Conservation (phyloP, 176 grass and related monocot genomes). For the Guadua angustifolia region DNA sequence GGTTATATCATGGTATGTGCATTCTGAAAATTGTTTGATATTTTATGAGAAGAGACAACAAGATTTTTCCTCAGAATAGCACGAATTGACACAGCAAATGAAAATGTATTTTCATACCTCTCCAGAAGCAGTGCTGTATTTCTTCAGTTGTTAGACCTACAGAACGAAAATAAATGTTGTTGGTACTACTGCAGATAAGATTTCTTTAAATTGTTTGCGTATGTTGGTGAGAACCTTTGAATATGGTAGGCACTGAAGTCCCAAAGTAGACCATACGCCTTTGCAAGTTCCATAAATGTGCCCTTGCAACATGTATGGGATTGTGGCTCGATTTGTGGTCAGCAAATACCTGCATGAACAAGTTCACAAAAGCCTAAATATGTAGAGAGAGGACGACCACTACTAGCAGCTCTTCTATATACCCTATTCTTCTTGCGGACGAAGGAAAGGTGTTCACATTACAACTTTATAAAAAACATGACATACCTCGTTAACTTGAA, state of each 20-base stretch:
- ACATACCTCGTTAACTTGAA: conserved; percentile 96
- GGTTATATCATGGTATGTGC: conserved; percentile 31
- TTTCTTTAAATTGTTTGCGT: conserved; percentile 36
- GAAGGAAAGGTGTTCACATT: not conserved
- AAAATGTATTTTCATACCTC: conserved; percentile 62
- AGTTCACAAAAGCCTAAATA: conserved; percentile 32
- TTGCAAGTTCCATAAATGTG: conserved; percentile 76
- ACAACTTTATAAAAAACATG: not conserved
- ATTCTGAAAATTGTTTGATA: conserved; percentile 23
- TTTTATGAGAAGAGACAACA: conserved; percentile 28
- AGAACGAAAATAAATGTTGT: conserved; percentile 48
- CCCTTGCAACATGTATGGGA: conserved; percentile 66
- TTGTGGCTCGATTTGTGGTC: conserved; percentile 78
- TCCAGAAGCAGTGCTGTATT: conserved; percentile 97
- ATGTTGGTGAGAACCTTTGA: conserved; percentile 62
- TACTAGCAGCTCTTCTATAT: conserved; percentile 29
- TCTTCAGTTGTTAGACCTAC: conserved; percentile 84
- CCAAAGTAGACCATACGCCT: conserved; percentile 88
- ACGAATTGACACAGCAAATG: conserved; percentile 16
- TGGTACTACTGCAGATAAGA: conserved; percentile 27
- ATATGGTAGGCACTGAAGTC: conserved; percentile 80
- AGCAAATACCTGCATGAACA: conserved; percentile 83
- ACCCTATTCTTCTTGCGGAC: conserved; percentile 17
- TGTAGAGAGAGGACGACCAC: conserved; percentile 20
- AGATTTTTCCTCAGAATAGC: not conserved